A percentile compares a stretch with the other conserved stretches of the same genome.
Conservation (phyloP, 768 basidiomycete species). For the Termitomyces sp. region DNA sequence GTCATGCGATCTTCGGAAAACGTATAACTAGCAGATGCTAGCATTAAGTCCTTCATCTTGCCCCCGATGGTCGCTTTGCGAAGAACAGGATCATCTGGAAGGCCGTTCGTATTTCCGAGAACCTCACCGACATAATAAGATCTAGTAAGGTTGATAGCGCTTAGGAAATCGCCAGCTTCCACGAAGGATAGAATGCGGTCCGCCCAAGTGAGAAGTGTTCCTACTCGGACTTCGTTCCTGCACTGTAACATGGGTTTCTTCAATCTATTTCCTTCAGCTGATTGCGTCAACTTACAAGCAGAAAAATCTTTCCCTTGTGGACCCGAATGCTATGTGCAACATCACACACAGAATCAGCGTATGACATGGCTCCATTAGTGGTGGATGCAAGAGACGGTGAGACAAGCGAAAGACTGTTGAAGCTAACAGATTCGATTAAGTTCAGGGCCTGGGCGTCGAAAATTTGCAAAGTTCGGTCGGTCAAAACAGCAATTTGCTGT, state of each 20-base stretch:
- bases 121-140: conserved; percentile 77
- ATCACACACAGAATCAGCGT: conserved; percentile 43
- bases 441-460: conserved; percentile 56
- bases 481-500: conserved; percentile 71
- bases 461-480: conserved; percentile 52
- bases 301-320: conserved; percentile 89
- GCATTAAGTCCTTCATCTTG: conserved; percentile 78
- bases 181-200: conserved; percentile 85
- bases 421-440: conserved; percentile 56
- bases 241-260: conserved; percentile 34
- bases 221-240: conserved; percentile 64
- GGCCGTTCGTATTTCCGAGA: conserved; percentile 80
- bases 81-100: conserved; percentile 61
- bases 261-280: neutral
- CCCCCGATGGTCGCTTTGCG: conserved; percentile 63
- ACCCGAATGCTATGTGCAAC: conserved; percentile 67
- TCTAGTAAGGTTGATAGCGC: conserved; percentile 81
- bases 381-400: conserved; percentile 48
- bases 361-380: conserved; percentile 38
- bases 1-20: conserved; percentile 95
- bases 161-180: conserved; percentile 80
- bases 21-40: conserved; percentile 80
- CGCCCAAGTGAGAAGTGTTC: conserved; percentile 90
- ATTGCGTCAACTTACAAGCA: conserved; percentile 57
- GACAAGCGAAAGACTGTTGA: conserved; percentile 50